Base-by-base conservation (phyloP, 106 monocot species). In the Dendrobium catenatum region DNA sequence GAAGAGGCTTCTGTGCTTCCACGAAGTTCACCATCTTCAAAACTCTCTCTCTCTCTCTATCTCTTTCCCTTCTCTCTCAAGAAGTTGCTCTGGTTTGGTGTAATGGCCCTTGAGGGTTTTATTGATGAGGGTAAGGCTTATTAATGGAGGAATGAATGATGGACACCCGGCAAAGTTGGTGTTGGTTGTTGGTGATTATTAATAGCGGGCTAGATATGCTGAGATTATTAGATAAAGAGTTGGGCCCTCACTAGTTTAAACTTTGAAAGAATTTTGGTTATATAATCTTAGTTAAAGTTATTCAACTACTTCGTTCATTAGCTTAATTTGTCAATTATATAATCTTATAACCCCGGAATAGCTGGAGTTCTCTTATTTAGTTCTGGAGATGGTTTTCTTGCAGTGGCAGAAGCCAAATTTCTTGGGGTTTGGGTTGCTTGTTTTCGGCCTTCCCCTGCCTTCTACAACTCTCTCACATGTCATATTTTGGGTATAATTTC, bases 21-120 rank as follows among this genome's bases (percentile, higher is more conserved):
- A 96, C 86, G 61, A 78, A 94, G 82, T 94, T 96, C 90, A 92
- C 94, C 96, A 94, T 93, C 54, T 76, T 81, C 42, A 70, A 29
- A 13, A 24, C 33, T 70, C 70, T 61, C 37, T 70, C 27, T 27
- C 70, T 27, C 70, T 37, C 70, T 70, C 70, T 68, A 31, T 31
- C 68, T 68, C 68, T 10, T 37, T 3, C 37, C 37, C 31, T 68
- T n/a, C 9, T 24, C 22, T 66, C 20, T n/a, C 66, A 19, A 18
- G 58, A 27, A 27, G 9, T 16, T 4, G 29, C 70, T 70, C 70
- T 37, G 70, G 15, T 70, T 16, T 37, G 61, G 61, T n/a, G 20
- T 3, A n/a, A 5, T 6, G 61, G 3, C n/a, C 61, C 61, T 61
- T 22, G 61, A 61, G 61, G 7, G 19, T 8, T 61, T 61, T 22